Conservation (phyloP, 2,329 filamentous ascomycete species). For the Epichloe hybrida region DNA sequence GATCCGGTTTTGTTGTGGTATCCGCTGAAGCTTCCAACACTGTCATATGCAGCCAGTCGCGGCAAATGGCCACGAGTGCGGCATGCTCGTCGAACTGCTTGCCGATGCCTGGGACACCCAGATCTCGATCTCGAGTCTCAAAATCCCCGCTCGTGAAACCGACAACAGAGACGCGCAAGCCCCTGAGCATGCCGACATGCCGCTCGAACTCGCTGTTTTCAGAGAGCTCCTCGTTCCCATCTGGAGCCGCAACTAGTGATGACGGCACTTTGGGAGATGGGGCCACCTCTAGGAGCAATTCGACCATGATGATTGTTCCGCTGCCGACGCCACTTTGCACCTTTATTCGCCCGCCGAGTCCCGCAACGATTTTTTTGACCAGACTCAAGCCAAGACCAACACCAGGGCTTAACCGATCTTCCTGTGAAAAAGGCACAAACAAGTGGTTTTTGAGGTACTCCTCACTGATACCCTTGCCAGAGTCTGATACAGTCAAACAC, state of each 20-base stretch:
- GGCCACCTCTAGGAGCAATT: slow-evolving; percentile 14
- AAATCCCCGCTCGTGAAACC: slow-evolving; percentile 9
- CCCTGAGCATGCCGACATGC: slow-evolving; percentile 15
- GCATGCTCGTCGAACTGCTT: neutral
- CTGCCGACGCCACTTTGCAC: slow-evolving; percentile 32
- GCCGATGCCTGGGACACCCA: neutral
- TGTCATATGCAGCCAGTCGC: slow-evolving; percentile 20
- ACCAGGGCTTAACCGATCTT: slow-evolving; percentile 45
- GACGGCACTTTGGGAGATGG: neutral
- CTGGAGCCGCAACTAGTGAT: neutral
- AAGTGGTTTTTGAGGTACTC: slow-evolving; percentile 47
- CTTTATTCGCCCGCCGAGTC: slow-evolving; percentile 43
- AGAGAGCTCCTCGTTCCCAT: neutral
- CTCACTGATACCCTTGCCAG: slow-evolving; percentile 50
- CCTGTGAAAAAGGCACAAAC: slow-evolving; percentile 52
- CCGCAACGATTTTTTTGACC: slow-evolving; percentile 44
- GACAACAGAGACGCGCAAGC: slow-evolving; percentile 16
- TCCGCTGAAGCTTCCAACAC: slow-evolving; percentile 9
- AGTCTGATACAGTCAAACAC: slow-evolving; percentile 42
- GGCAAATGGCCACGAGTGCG: slow-evolving; percentile 15
- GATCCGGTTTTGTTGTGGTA: slow-evolving; percentile 10
- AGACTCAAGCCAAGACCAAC: slow-evolving; percentile 53
- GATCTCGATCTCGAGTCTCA: neutral
- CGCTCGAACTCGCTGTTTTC: slow-evolving; percentile 10
- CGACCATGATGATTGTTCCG: slow-evolving; percentile 24